Evolutionary conservation across 2,329 filamentous ascomycete genomes (phyloP).

Genomic region (Colletotrichum liriopes): DNA sequence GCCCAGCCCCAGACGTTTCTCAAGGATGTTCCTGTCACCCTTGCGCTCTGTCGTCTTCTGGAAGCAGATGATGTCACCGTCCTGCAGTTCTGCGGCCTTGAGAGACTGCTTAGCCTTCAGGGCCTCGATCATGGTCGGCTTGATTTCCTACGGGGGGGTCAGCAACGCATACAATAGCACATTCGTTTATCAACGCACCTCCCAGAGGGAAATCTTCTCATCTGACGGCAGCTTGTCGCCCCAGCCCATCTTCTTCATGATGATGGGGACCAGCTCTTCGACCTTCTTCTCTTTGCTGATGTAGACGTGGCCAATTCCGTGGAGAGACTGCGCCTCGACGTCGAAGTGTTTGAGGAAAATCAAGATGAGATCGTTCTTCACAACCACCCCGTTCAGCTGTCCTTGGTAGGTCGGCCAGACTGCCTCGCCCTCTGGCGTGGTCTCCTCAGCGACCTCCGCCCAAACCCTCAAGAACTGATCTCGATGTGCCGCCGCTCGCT

Average conservation of each 20-base stretch:
- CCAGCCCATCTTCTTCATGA: conserved; percentile 90
- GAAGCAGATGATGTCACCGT: conserved; percentile 97
- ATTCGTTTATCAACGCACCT: conserved; percentile 64
- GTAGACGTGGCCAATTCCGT: conserved; percentile 87
- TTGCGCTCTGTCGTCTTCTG: conserved; percentile 75
- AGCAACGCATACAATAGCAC: conserved; percentile 31
- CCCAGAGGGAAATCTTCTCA: conserved; percentile 80
- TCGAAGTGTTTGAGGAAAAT: conserved; percentile 97
- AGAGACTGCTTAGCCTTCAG: conserved; percentile 94
- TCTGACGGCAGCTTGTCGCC: conserved; percentile 77
- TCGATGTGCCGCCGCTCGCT: conserved; percentile 70
- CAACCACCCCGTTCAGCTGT: conserved; percentile 69
- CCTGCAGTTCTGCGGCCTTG: conserved; percentile 93
- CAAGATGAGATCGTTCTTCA: conserved; percentile 78
- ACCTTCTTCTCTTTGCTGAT: conserved; percentile 91
- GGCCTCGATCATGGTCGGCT: conserved; percentile 95
- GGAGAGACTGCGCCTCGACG: conserved; percentile 79
- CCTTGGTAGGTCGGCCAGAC: conserved; percentile 78
- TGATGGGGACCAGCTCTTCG: conserved; percentile 83
- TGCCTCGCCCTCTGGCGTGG: conserved; percentile 77
- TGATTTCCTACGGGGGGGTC: conserved; percentile 80
- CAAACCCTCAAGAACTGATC: conserved; percentile 86
- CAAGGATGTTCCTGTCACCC: conserved; percentile 55
- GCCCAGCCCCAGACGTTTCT: conserved; percentile 56
- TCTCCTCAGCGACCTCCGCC: conserved; percentile 83